These are phyloP conservation scores for Naganishia vishniacii DNA, from an alignment of 768 basidiomycete species.

Conservation along the genomic window DNA sequence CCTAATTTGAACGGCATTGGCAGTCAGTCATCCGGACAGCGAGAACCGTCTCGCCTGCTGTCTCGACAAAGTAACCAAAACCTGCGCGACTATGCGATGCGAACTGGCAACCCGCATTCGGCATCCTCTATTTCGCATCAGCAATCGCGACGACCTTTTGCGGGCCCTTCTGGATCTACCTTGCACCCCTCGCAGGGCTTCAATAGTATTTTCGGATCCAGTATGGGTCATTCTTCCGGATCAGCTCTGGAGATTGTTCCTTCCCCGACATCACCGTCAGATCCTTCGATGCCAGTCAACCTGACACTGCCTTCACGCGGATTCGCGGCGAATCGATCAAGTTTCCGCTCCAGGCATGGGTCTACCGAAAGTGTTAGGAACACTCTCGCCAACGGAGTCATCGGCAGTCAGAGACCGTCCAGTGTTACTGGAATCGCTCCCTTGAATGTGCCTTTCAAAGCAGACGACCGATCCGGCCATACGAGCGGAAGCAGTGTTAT, in stretches of 20 bases:
- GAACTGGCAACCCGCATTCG: conserved; percentile 33
- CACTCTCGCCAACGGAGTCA: conserved; percentile 20
- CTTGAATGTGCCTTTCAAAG: neutral
- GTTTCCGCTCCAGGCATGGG: conserved; percentile 9
- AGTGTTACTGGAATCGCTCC: conserved; percentile 7
- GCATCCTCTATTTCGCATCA: conserved; percentile 9
- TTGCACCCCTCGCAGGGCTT: conserved; percentile 31
- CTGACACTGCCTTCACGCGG: neutral
- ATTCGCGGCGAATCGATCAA: conserved; percentile 5
- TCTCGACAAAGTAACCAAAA: conserved; percentile 48
- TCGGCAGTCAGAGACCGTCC: conserved; percentile 26
- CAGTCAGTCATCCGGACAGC: conserved; percentile 30
- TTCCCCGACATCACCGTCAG: conserved; percentile 23
- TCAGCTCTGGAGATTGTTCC: conserved; percentile 21
- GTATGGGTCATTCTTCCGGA: conserved; percentile 33
- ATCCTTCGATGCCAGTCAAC: conserved; percentile 7
- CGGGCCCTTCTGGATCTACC: conserved; percentile 29
- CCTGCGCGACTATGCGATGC: conserved; percentile 45
- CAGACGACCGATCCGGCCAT: conserved; percentile 20
- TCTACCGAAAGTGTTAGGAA: conserved; percentile 7
- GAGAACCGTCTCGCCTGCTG: conserved; percentile 45
- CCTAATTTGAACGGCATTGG: conserved; percentile 60
- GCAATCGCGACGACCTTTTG: conserved; percentile 20
- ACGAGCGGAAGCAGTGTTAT: conserved; percentile 29
- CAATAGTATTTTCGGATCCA: conserved; percentile 38